A percentile compares a stretch with the other conserved stretches of the same genome.
Evolutionary conservation across 2,329 filamentous ascomycete species (phyloP).

Genomic region (Claviceps sp.): DNA sequence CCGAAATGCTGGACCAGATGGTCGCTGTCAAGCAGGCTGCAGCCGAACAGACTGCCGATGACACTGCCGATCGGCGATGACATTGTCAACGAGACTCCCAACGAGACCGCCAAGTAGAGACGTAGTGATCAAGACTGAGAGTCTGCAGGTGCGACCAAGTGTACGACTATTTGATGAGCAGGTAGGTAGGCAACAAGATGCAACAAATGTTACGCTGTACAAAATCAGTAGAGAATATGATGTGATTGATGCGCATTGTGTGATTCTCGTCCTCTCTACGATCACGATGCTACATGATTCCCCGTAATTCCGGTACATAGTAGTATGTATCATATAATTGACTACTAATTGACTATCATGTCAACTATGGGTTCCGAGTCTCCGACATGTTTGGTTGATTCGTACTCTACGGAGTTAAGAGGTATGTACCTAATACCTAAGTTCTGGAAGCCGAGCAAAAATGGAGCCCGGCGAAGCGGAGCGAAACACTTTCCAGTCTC

Average conservation of each 20-base stretch:
- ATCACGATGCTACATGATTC: too few relatives aligned
- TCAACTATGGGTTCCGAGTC: neutral
- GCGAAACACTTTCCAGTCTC: neutral
- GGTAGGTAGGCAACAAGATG: neutral
- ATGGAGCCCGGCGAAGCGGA: neutral
- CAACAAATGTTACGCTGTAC: too few relatives aligned
- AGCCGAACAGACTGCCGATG: too few relatives aligned
- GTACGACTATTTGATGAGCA: neutral
- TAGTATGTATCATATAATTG: too few relatives aligned
- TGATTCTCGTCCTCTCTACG: neutral
- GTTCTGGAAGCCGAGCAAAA: neutral
- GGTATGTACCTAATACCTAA: too few relatives aligned
- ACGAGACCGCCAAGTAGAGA: neutral
- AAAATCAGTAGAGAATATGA: neutral
- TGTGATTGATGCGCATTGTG: neutral
- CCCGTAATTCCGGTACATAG: too few relatives aligned
- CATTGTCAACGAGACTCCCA: too few relatives aligned
- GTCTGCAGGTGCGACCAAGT: neutral
- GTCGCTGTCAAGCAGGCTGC: constrained; percentile 4
- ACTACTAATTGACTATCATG: neutral
- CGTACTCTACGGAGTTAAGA: too few relatives aligned
- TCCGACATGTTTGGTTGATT: neutral
- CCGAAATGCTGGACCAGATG: constrained; percentile 10
- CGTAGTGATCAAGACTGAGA: neutral
- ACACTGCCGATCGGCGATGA: too few relatives aligned